These are phyloP conservation scores for Starmerella vitae DNA, from an alignment of 805 yeast genomes.

Conservation along the genomic window DNA sequence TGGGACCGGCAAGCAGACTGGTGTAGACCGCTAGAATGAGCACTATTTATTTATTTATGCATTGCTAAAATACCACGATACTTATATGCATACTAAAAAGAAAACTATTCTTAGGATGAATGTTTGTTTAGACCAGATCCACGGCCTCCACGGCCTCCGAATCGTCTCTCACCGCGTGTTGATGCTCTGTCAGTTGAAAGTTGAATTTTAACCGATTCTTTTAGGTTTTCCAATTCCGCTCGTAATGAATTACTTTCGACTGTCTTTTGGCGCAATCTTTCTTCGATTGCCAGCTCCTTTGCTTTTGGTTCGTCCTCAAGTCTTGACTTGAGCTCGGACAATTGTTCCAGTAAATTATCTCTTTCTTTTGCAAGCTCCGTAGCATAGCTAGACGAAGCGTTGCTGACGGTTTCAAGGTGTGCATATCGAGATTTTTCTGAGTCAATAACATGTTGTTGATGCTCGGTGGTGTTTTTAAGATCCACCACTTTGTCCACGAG, in stretches of 20 bases:
- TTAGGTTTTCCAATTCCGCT: slow-evolving; percentile 22
- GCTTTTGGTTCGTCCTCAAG: slow-evolving; percentile 28
- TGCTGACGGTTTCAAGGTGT: slow-evolving; percentile 22
- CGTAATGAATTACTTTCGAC: slow-evolving; percentile 22
- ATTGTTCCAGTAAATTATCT: slow-evolving; percentile 18
- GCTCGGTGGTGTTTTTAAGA: neutral
- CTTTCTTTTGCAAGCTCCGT: slow-evolving; percentile 7
- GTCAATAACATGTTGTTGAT: slow-evolving; percentile 30
- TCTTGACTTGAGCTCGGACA: slow-evolving; percentile 36
- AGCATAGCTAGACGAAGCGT: slow-evolving; percentile 23
- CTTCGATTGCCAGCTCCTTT: slow-evolving; percentile 21
- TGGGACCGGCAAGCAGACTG: slow-evolving; percentile 74
- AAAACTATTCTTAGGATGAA: neutral
- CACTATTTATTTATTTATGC: neutral
- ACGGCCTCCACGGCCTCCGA: slow-evolving; percentile 14
- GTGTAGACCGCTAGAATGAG: slow-evolving; percentile 19
- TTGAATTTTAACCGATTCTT: slow-evolving; percentile 24
- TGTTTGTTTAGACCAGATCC: slow-evolving; percentile 10
- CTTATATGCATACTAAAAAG: too few relatives aligned
- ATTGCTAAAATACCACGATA: neutral
- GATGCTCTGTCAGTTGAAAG: slow-evolving; percentile 4
- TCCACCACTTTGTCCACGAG: neutral
- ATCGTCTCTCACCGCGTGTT: slow-evolving; percentile 9
- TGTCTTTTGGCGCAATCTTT: slow-evolving; percentile 24
- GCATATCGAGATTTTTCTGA: slow-evolving; percentile 26